phyloP scores from a whole-genome alignment of 306 rosid genomes.

The Cucurbita maxima region DNA sequence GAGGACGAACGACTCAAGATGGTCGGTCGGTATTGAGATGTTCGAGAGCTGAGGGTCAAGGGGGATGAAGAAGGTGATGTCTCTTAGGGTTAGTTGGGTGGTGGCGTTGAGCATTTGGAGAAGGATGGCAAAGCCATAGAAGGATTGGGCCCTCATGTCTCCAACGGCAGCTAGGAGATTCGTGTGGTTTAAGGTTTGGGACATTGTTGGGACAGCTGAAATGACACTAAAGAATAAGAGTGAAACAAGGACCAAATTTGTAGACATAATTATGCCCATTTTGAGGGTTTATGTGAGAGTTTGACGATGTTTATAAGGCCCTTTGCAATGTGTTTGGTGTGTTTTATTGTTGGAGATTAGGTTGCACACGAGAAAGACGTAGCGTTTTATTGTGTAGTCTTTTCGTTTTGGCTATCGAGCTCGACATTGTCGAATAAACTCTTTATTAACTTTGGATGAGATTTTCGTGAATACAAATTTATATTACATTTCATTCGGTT shows the following conservation, averaged over 20 bases:
- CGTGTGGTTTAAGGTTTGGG: conserved; percentile 14
- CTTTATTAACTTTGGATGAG: no score
- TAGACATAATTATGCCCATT: neutral
- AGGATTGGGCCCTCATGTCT: conserved; percentile 38
- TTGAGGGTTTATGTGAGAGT: neutral
- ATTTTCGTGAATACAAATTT: no score
- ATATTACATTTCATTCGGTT: no score
- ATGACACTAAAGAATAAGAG: conserved; percentile 13
- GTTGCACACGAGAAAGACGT: neutral
- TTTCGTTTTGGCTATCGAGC: no score
- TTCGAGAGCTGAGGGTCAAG: conserved; percentile 28
- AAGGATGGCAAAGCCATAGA: conserved; percentile 41
- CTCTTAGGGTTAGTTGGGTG: conserved; percentile 13
- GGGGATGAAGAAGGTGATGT: conserved; percentile 41
- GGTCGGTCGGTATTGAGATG: conserved; percentile 14
- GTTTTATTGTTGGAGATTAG: neutral
- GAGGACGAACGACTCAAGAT: conserved; percentile 20
- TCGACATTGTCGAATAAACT: no score
- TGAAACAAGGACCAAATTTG: conserved; percentile 13
- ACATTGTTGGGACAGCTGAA: neutral
- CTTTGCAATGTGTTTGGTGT: neutral
- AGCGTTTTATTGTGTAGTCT: no score
- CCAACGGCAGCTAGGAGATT: conserved; percentile 24
- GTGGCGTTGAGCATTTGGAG: conserved; percentile 40
- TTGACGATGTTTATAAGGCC: neutral